These are phyloP conservation scores for Claviceps sp. DNA, from an alignment of 2,329 filamentous ascomycete species.

Conservation along the genomic window DNA sequence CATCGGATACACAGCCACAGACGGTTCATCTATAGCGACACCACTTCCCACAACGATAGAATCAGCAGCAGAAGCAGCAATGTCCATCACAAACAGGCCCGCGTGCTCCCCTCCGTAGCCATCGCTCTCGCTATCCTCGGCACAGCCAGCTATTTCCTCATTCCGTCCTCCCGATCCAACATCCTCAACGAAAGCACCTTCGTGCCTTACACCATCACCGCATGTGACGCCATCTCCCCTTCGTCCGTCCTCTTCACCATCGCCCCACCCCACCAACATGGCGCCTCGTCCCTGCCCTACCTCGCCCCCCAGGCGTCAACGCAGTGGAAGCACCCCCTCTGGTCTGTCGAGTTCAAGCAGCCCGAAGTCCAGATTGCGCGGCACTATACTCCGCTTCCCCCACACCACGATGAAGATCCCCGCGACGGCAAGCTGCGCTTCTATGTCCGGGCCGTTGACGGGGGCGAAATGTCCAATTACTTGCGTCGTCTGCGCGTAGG, in stretches of 20 bases:
- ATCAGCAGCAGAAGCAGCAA: not conserved
- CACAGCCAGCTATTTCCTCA: conserved; percentile 14
- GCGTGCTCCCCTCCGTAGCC: conserved; percentile 12
- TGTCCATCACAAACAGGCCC: conserved; percentile 17
- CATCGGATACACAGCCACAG: not conserved
- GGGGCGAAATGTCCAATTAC: conserved; percentile 79
- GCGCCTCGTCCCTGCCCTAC: conserved; percentile 13
- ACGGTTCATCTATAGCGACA: not conserved
- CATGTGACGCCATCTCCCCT: conserved; percentile 48
- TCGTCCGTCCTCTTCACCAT: conserved; percentile 59
- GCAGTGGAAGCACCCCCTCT: conserved; percentile 44
- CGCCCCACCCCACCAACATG: conserved; percentile 23
- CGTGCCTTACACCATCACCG: conserved; percentile 50
- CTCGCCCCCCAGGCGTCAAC: conserved; percentile 10
- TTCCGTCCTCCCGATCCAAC: conserved; percentile 12
- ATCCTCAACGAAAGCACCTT: conserved; percentile 48
- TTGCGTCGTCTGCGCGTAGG: conserved; percentile 51
- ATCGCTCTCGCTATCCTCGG: conserved; percentile 12
- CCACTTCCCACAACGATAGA: not conserved
- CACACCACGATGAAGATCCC: conserved; percentile 17
- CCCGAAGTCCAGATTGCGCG: conserved; percentile 85
- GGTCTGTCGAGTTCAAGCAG: conserved; percentile 89
- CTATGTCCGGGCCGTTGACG: conserved; percentile 62
- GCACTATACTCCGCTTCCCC: conserved; percentile 79
- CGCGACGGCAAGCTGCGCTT: conserved; percentile 46